Evolutionary conservation across 2,329 filamentous ascomycete genomes (phyloP).

Genomic region (Ophiocordyceps camponoti-rufipedis): DNA sequence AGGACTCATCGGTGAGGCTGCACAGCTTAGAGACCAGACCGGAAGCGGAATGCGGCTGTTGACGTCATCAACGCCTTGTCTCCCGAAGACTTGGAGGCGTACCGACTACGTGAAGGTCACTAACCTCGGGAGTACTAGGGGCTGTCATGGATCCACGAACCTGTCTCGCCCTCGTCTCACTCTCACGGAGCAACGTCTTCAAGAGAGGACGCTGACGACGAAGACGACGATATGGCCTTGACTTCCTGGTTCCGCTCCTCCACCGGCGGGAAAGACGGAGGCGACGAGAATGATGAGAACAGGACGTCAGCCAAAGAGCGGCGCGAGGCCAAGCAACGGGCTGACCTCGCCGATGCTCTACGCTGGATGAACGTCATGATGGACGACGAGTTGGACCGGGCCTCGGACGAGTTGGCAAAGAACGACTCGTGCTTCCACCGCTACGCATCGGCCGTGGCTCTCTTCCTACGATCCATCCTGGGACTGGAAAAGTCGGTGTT

Average conservation of each 20-base stretch:
- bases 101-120: too few species aligned
- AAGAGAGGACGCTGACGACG: too few species aligned
- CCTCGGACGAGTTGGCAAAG: constrained; percentile 53
- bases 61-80: too few species aligned
- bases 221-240: not conserved
- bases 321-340: constrained; percentile 20
- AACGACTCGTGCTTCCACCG: constrained; percentile 76
- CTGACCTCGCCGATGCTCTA: constrained; percentile 41
- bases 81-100: too few species aligned
- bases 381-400: constrained; percentile 77
- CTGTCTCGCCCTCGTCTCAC: too few species aligned
- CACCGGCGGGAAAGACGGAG: constrained; percentile 7
- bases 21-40: too few species aligned
- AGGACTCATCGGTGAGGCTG: too few species aligned
- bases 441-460: constrained; percentile 63
- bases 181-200: too few species aligned
- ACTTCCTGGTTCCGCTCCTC: constrained; percentile 1
- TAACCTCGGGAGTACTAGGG: too few species aligned
- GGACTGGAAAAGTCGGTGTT: constrained; percentile 88
- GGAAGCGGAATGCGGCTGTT: too few species aligned
- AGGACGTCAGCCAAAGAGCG: constrained; percentile 6
- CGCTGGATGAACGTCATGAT: constrained; percentile 55
- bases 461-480: constrained; percentile 70
- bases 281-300: constrained; percentile 5
- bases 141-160: too few species aligned